Conservation (phyloP, 176 grass and related monocot species). For the Musa schizocarpa region DNA sequence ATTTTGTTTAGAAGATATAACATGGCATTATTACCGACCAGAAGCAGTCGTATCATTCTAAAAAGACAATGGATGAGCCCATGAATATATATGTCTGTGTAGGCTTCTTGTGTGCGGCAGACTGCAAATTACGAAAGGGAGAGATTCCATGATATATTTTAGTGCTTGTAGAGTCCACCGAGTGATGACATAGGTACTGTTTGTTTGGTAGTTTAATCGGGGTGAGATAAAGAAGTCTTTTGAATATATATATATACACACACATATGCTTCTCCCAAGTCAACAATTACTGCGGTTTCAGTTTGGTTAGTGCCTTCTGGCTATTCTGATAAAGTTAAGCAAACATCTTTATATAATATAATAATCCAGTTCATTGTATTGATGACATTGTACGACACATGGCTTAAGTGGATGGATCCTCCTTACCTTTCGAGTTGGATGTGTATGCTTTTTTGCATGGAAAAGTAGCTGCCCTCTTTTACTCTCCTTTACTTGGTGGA, state of each 20-base stretch:
- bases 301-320: background rate
- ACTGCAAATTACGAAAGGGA: background rate
- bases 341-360: background rate
- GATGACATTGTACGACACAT: too few relatives aligned
- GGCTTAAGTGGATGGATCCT: too few relatives aligned
- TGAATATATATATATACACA: background rate
- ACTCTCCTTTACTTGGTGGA: too few relatives aligned
- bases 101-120: background rate
- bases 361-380: background rate
- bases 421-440: too few relatives aligned
- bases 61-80: background rate
- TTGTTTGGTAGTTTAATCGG: background rate
- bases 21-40: background rate
- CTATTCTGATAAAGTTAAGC: background rate
- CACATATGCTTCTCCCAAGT: background rate
- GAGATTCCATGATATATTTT: background rate
- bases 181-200: background rate
- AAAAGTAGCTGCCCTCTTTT: too few relatives aligned
- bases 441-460: too few relatives aligned
- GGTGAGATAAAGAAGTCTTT: background rate
- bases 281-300: conserved; percentile 2
- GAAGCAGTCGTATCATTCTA: background rate
- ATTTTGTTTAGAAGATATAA: background rate
- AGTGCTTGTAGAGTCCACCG: background rate
- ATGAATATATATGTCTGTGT: background rate